Evolutionary conservation across 2,329 filamentous ascomycete genomes (phyloP), one percentile per base, ranked within the genome.

Genomic region (Whalleya microplaca): DNA sequence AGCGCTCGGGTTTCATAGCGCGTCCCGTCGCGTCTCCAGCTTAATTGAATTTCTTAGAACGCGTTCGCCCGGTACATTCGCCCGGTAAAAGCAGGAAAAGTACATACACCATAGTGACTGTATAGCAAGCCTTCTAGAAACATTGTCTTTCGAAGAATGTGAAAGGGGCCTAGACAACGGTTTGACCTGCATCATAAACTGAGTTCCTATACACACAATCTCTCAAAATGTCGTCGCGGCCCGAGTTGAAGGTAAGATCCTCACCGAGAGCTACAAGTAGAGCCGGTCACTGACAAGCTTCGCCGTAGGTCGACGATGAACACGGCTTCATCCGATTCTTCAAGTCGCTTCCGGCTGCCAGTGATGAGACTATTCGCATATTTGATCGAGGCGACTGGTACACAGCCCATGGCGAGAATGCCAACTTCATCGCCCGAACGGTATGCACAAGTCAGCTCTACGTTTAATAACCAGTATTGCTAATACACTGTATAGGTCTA

Each of bases 351-450:
- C 86, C 92, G 5, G 69, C 79, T 14, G 85, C 86, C 51, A 85
- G 86, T 65, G 83, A 86, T 41, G 89, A 90, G 52, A 93, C 91
- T 0, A 83, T 99, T 51, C 88, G 95, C 51, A 89, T 99, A 58
- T 98, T 98, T 71, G 93, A 98, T 69, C 87, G 95, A 63, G 90
- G 91, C 37, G 95, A 99, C 71, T 99, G 88, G 84, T 97, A 97
- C 73, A 96, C 94, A 5, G 90, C 93, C n/a, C 92, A 96, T 69
- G 91, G 90, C 45, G 84, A 91, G 55, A 87, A 96, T 85, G 91
- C 91, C 49, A 85, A 84, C 64, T 93, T 92, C 72, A 93, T 96
- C 65, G 91, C 91, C 12, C 84, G 87, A 62, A 91, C 88, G 18
- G 89, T 89, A 74, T 59, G 80, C 68, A 29, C 19, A 9, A 19